Evolutionary conservation across 75 land plant genomes (phyloP), one percentile per base, ranked within the genome.

Genomic region (Isoetes taiwanensis): DNA sequence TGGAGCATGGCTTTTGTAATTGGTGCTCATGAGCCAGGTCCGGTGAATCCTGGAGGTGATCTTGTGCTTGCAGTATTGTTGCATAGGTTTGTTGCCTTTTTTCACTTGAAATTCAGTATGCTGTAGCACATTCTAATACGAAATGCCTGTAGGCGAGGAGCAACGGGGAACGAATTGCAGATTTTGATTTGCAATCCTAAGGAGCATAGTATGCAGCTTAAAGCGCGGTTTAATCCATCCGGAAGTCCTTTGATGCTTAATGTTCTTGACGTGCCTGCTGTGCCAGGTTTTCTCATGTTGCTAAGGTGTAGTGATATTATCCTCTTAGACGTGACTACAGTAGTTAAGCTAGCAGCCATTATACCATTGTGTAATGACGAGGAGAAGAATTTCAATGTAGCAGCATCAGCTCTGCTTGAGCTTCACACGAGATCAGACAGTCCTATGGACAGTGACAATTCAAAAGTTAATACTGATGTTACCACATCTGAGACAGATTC

Each of bases 1-100:
- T 93, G 98, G 98, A 93, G 95, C 68, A 84, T 93, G 79, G 78
- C 96, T 52, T 93, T 87, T 73, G 75, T 87, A 52, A 67, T 77
- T 56, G 59, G 50, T 28, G 67, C 73, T 25, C 34, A 23, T 40
- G 31, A 56, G 53, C 48, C 68, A 37, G 70, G 40, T 14, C 32
- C 59, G 28, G 43, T 52, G n/a, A n/a, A n/a, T n/a, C n/a, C n/a
- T n/a, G n/a, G n/a, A n/a, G n/a, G n/a, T n/a, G n/a, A n/a, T 54
- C 76, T 85, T 56, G 17, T 87, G 17, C 59, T 93, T 19, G 96
- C 81, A 33, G 69, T 84, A 32, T 50, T 93, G 59, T 43, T 87
- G 31, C 81, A 81, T 60, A 93, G 93, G 97, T 80, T 53, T 40
- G 55, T 34, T n/a, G n/a, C n/a, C 23, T 19, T 17, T 32, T 42